phyloP scores from a whole-genome alignment of 805 yeast species.

The Metschnikowia santaceciliae region DNA sequence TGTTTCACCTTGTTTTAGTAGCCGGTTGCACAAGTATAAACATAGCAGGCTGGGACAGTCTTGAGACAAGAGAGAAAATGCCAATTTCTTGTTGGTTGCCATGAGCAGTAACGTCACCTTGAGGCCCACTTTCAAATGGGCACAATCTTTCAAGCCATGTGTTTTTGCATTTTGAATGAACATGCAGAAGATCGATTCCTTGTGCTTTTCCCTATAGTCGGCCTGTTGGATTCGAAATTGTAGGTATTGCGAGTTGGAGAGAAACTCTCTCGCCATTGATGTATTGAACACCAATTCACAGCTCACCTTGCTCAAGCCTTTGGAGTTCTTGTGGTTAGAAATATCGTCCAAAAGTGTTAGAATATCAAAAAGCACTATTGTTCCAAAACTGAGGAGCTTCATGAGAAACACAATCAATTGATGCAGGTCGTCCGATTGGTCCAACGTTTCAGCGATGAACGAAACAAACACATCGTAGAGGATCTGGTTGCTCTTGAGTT shows the following conservation, averaged over 20 bases:
- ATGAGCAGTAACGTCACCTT: constrained; percentile 3
- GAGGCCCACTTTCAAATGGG: background rate
- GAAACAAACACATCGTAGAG: constrained; percentile 4
- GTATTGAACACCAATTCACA: constrained; percentile 5
- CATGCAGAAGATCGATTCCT: constrained; percentile 12
- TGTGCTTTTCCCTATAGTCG: constrained; percentile 12
- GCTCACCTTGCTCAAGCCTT: background rate
- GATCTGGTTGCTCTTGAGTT: constrained; percentile 1
- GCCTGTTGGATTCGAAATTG: constrained; percentile 13
- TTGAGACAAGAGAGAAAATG: constrained; percentile 3
- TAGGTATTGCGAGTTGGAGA: constrained; percentile 13
- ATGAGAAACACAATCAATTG: constrained; percentile 12
- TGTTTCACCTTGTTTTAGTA: constrained; percentile 22
- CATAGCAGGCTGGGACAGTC: constrained; percentile 31
- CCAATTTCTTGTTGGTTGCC: constrained; percentile 4
- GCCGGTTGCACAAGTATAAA: constrained; percentile 39
- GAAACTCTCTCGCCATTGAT: constrained; percentile 1
- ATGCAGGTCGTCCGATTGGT: background rate
- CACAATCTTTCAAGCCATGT: background rate
- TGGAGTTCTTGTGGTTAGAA: background rate
- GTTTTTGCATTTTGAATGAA: constrained; percentile 13
- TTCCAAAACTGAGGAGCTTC: constrained; percentile 17
- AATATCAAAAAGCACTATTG: constrained; percentile 15
- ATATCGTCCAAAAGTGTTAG: constrained; percentile 11
- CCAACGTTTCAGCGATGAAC: constrained; percentile 5